Conservation (phyloP, 192 early-diverging fungal genomes). For the Podila minutissima region DNA sequence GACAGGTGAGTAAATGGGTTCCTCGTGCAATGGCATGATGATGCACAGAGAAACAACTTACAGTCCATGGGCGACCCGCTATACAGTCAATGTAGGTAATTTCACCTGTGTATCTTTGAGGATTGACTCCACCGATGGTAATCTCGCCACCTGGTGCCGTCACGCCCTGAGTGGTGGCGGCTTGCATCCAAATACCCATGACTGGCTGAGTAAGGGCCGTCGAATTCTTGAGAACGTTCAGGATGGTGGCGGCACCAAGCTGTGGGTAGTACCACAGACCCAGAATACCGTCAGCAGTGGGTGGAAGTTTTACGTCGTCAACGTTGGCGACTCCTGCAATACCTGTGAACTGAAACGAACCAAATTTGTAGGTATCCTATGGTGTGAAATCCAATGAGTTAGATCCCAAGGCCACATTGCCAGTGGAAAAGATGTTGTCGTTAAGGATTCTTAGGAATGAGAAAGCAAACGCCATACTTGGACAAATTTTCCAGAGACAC, state of each 20-base stretch:
- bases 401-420: no score
- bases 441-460: no score
- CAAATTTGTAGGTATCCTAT: slow-evolving; percentile 58
- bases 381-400: not conserved
- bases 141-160: slow-evolving; percentile 3
- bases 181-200: slow-evolving; percentile 2
- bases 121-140: slow-evolving; percentile 5
- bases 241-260: not conserved
- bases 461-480: not conserved
- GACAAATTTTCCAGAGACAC: not conserved
- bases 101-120: not conserved
- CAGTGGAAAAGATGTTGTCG: no score
- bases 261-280: slow-evolving; percentile 60
- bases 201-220: not conserved
- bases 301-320: slow-evolving; percentile 55
- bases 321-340: slow-evolving; percentile 63
- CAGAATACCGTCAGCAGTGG: slow-evolving; percentile 63
- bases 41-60: not conserved
- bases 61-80: not conserved
- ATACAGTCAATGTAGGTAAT: not conserved
- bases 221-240: not conserved
- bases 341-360: slow-evolving; percentile 56
- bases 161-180: not conserved
- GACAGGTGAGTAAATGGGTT: no score
- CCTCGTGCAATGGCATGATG: not conserved